These are phyloP conservation scores for Staphylotrichum tortipilum DNA, from an alignment of 495 filamentous ascomycete species.

Conservation along the genomic window DNA sequence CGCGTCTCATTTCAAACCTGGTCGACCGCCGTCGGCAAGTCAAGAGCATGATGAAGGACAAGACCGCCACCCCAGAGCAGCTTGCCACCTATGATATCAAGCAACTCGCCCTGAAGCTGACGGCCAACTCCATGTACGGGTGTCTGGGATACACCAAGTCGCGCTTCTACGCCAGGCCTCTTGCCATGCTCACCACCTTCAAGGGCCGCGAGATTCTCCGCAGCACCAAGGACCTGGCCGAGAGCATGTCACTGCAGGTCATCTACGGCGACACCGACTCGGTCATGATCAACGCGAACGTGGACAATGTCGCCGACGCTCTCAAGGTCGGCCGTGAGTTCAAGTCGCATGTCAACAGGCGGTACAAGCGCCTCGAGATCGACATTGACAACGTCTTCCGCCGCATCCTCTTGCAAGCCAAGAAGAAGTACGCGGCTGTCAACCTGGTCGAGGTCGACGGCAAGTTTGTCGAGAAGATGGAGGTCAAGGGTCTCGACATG, in stretches of 20 bases:
- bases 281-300: constrained; percentile 99
- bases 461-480: constrained; percentile 86
- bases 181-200: constrained; percentile 92
- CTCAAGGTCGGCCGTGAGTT: constrained; percentile 71
- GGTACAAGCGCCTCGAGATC: constrained; percentile 84
- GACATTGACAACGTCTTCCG: constrained; percentile 98
- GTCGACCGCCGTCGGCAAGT: constrained; percentile 82
- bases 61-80: constrained; percentile 73
- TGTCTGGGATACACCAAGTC: constrained; percentile 94
- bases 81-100: constrained; percentile 97
- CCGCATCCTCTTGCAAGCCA: constrained; percentile 84
- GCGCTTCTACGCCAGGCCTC: constrained; percentile 89
- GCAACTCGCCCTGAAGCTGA: constrained; percentile 91
- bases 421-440: constrained; percentile 98
- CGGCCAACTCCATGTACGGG: constrained; percentile 99
- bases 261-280: constrained; percentile 99
- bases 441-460: constrained; percentile 85
- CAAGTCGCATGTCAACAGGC: constrained; percentile 69
- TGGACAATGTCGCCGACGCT: constrained; percentile 84
- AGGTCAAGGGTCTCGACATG: constrained; percentile 98
- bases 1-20: constrained; percentile 79
- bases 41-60: constrained; percentile 94
- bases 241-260: constrained; percentile 77
- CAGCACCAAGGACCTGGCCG: constrained; percentile 89
- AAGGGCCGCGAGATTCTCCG: constrained; percentile 96